Conservation (phyloP, 1,139 yeast genomes). For the Candida tetrigidarum region DNA sequence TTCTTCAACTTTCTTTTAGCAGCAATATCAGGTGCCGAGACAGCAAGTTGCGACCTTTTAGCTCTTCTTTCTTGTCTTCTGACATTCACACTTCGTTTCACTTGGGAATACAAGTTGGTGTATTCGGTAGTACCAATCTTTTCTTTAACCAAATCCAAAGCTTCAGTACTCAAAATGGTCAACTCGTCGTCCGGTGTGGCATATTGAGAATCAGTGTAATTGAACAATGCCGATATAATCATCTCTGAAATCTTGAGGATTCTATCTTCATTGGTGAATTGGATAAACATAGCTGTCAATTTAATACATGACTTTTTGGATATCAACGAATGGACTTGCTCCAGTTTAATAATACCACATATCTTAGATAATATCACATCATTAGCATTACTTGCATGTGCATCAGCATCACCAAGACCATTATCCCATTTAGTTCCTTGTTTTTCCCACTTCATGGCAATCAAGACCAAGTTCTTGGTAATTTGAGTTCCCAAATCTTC, state of each 20-base stretch:
- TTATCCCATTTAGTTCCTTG: slow-evolving; percentile 40
- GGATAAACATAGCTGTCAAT: slow-evolving; percentile 58
- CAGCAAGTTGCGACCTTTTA: slow-evolving; percentile 75
- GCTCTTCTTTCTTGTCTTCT: slow-evolving; percentile 79
- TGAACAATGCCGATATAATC: slow-evolving; percentile 64
- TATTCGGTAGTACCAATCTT: slow-evolving; percentile 78
- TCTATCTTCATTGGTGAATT: slow-evolving; percentile 47
- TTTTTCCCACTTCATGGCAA: slow-evolving; percentile 67
- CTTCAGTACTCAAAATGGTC: slow-evolving; percentile 64
- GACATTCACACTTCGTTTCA: slow-evolving; percentile 58
- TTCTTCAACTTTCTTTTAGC: slow-evolving; percentile 78
- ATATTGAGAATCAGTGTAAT: slow-evolving; percentile 50
- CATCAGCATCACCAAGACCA: no score
- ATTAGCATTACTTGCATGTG: slow-evolving; percentile 55
- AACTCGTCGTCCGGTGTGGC: slow-evolving; percentile 52
- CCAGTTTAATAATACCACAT: slow-evolving; percentile 69
- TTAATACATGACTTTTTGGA: slow-evolving; percentile 73
- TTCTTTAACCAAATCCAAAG: slow-evolving; percentile 67
- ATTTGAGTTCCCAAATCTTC: slow-evolving; percentile 67
- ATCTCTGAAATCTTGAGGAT: slow-evolving; percentile 45
- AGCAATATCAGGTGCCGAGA: slow-evolving; percentile 78
- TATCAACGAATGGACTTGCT: slow-evolving; percentile 50
- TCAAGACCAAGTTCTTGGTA: slow-evolving; percentile 66
- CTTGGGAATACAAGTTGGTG: slow-evolving; percentile 64
- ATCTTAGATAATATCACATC: slow-evolving; percentile 68